Base-by-base conservation (phyloP, 805 yeast species). In the Saccharomyces kudriavzevii region DNA sequence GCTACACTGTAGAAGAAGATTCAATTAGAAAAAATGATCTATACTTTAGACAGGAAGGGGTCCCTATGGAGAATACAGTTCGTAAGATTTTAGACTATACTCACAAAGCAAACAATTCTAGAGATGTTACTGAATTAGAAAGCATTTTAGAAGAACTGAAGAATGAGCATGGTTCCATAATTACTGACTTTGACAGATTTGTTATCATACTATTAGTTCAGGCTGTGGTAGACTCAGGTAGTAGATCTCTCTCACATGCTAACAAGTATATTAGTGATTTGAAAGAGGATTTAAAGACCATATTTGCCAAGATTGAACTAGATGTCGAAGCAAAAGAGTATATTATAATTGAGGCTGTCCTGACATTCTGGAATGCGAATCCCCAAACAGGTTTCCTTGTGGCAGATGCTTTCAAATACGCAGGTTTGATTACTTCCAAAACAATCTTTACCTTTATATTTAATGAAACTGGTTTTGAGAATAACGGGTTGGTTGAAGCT, bases 201-300 rank as follows among this genome's bases (percentile, higher is more conserved):
- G 67, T 84, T 40, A 73, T 87, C 17, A 80, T 85, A 28, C 70
- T 87, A 14, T 69, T 89, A 13, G 77, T 85, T 61, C 92, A 88
- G 63, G 76, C 85, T 0, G 77, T 89, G 50, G 86, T 92, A 48
- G 84, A 84, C 60, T 84, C 89, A 54, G 97, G 98, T 13, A 85
- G 89, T 48, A 79, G 97, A 65, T 91, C 97, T 0, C 77, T 91
- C 46, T 88, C 92, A 0, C 90, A 86, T 62, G 83, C 85, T 40
- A 80, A 79, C 56, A 80, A 79, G 45, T 81, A 80, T 71, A 72
- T 83, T 47, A 70, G 67, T 31, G 75, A 74, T 45, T 63, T 77
- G 5, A 61, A 63, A 22, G 70, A 67, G 13, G 69, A 74, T 14
- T 61, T 82, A 46, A 64, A 65, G 52, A 64, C 62, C n/a, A 51